Evolutionary conservation across 805 yeast genomes (phyloP).

Genomic region (Candida berthetii): DNA sequence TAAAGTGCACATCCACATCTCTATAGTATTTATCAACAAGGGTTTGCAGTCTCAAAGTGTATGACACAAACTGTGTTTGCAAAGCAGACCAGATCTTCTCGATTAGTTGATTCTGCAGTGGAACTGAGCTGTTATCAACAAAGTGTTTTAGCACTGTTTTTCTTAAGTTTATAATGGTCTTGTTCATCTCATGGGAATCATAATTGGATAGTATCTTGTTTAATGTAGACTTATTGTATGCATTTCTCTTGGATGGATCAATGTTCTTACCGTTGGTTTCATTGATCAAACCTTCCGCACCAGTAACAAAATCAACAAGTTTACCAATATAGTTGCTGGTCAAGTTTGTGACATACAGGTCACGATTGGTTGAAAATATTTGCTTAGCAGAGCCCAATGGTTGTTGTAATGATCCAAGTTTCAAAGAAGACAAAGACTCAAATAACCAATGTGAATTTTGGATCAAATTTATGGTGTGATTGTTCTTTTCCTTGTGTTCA

Average conservation of each 20-base stretch:
- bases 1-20: constrained; percentile 44
- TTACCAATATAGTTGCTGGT: constrained; percentile 58
- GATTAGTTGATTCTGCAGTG: constrained; percentile 46
- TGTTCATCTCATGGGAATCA: constrained; percentile 51
- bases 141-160: constrained; percentile 54
- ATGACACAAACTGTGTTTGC: constrained; percentile 54
- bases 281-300: constrained; percentile 45
- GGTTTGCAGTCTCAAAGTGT: constrained; percentile 46
- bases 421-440: constrained; percentile 30
- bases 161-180: constrained; percentile 48
- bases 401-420: constrained; percentile 6
- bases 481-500: constrained; percentile 26
- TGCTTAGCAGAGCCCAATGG: constrained; percentile 15
- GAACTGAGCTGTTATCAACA: constrained; percentile 20
- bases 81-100: constrained; percentile 66
- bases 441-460: constrained; percentile 48
- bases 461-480: constrained; percentile 39
- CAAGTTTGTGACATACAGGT: constrained; percentile 38
- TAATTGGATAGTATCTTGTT: constrained; percentile 50
- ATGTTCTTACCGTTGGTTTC: constrained; percentile 22
- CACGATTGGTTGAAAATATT: constrained; percentile 26
- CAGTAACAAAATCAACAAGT: constrained; percentile 56
- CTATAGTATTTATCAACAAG: constrained; percentile 52
- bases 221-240: constrained; percentile 54
- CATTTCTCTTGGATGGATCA: constrained; percentile 53